These are phyloP conservation scores for Pichia sp. DNA, from an alignment of 1,139 yeast genomes.

Conservation along the genomic window DNA sequence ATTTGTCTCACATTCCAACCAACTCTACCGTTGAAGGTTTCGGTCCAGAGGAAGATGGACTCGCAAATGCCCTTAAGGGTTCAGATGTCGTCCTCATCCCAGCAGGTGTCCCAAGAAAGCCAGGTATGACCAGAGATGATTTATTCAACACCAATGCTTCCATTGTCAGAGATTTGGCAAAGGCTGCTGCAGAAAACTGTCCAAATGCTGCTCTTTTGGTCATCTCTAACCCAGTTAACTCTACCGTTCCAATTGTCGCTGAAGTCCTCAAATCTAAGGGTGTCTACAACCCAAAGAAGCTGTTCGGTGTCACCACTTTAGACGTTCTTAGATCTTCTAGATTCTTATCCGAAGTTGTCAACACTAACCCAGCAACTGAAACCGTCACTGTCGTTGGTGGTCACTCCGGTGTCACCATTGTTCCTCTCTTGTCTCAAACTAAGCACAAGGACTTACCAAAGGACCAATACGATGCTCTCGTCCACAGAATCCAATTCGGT, in stretches of 20 bases:
- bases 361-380: conserved; percentile 61
- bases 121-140: conserved; percentile 99
- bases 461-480: conserved; percentile 56
- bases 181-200: conserved; percentile 76
- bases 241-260: conserved; percentile 96
- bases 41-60: conserved; percentile 82
- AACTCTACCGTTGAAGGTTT: conserved; percentile 77
- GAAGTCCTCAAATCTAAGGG: conserved; percentile 84
- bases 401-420: conserved; percentile 97
- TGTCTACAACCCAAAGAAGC: conserved; percentile 83
- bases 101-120: conserved; percentile 99
- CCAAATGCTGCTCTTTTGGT: conserved; percentile 86
- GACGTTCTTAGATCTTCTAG: conserved; percentile 93
- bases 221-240: conserved; percentile 96
- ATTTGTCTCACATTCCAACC: conserved; percentile 88
- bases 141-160: conserved; percentile 96
- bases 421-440: conserved; percentile 82
- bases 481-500: conserved; percentile 95
- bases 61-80: conserved; percentile 67
- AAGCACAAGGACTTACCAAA: conserved; percentile 48
- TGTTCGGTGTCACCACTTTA: conserved; percentile 96
- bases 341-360: conserved; percentile 65
- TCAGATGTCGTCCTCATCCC: conserved; percentile 91
- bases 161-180: conserved; percentile 86
- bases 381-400: conserved; percentile 88